Evolutionary conservation across 495 filamentous ascomycete genomes (phyloP).

Genomic region (Penicillium arizonense): DNA sequence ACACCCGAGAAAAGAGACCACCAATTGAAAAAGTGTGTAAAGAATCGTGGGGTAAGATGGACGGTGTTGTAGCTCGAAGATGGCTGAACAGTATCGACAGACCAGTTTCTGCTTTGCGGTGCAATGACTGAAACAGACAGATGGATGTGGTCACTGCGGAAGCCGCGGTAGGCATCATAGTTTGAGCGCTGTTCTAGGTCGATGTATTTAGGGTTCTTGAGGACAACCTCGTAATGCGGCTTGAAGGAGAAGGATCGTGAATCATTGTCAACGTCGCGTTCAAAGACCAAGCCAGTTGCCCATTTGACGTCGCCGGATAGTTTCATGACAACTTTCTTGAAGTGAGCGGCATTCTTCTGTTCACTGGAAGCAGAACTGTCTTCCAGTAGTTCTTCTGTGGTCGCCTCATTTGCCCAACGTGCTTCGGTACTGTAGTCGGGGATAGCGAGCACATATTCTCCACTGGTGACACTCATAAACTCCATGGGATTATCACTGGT

Average conservation of each 20-base stretch:
- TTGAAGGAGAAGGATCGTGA: constrained; percentile 81
- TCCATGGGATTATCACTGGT: constrained; percentile 79
- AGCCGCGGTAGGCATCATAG: constrained; percentile 92
- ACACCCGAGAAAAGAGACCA: constrained; percentile 94
- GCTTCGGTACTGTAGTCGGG: constrained; percentile 91
- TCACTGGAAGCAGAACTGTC: constrained; percentile 61
- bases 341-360: constrained; percentile 70
- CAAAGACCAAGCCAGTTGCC: constrained; percentile 88
- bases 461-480: constrained; percentile 94
- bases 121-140: constrained; percentile 86
- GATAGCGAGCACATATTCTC: constrained; percentile 89
- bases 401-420: constrained; percentile 58
- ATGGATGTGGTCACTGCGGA: constrained; percentile 94
- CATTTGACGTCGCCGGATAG: constrained; percentile 91
- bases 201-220: constrained; percentile 75
- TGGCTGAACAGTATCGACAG: constrained; percentile 63
- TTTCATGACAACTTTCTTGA: constrained; percentile 99
- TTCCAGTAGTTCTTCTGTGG: constrained; percentile 55
- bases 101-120: constrained; percentile 74
- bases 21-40: constrained; percentile 98
- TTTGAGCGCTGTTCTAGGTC: constrained; percentile 48
- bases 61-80: constrained; percentile 92
- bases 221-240: constrained; percentile 86
- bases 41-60: constrained; percentile 90
- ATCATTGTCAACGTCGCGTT: constrained; percentile 65